Conservation (phyloP, 192 early-diverging fungal genomes). For the Umbelopsis ramanniana region DNA sequence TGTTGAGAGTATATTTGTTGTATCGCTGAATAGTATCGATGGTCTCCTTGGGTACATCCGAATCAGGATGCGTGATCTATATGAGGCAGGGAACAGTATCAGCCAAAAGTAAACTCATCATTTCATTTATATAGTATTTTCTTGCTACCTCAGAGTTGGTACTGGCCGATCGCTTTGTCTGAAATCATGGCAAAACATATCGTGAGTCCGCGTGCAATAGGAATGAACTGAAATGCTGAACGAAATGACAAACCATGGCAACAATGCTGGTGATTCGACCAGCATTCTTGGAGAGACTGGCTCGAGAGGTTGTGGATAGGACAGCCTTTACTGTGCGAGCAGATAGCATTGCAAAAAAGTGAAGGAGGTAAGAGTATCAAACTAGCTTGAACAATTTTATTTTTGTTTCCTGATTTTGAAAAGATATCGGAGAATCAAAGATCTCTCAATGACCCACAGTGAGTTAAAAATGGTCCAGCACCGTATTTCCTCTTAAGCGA, state of each 20-base stretch:
- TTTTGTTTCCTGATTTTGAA: background rate
- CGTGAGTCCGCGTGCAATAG: background rate
- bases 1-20: conserved; percentile 68
- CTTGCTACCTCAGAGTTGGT: background rate
- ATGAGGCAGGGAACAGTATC: background rate
- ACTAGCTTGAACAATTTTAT: background rate
- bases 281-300: background rate
- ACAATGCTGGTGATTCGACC: background rate
- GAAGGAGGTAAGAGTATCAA: background rate
- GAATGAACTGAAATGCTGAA: background rate
- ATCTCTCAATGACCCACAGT: background rate
- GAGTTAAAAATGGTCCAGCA: background rate
- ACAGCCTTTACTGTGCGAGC: background rate
- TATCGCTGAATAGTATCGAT: conserved; percentile 46
- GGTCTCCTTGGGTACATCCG: conserved; percentile 46
- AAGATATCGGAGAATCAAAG: conserved; percentile 10
- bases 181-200: background rate
- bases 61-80: conserved; percentile 59
- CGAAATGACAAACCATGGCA: background rate
- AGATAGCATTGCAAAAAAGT: background rate
- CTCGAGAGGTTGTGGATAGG: background rate
- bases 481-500: background rate
- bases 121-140: too few species aligned
- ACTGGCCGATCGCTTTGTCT: conserved; percentile 4
- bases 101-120: background rate